A percentile compares a stretch with the other conserved stretches of the same genome.
These are phyloP conservation scores for Monilinia polystroma DNA, from an alignment of 2,329 filamentous ascomycete genomes.

Conservation along the genomic window DNA sequence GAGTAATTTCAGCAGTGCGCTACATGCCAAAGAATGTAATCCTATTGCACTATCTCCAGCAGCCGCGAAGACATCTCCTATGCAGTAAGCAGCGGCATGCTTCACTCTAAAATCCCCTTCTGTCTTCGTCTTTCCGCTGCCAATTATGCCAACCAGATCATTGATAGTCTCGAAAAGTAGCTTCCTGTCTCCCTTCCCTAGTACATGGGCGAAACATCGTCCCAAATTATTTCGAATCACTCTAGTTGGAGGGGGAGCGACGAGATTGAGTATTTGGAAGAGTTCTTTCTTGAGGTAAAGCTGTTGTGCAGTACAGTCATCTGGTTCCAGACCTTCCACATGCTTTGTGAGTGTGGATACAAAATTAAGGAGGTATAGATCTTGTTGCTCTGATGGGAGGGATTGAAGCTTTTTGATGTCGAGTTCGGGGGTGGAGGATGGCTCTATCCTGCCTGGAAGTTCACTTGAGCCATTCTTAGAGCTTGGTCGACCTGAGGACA, in stretches of 20 bases:
- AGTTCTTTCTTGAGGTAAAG: constrained; percentile 91
- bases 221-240: constrained; percentile 89
- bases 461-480: constrained; percentile 40
- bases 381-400: constrained; percentile 90
- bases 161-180: constrained; percentile 93
- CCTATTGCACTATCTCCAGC: constrained; percentile 91
- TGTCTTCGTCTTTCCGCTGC: constrained; percentile 67
- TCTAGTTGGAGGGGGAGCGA: constrained; percentile 77
- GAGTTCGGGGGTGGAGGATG: constrained; percentile 68
- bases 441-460: constrained; percentile 42
- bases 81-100: constrained; percentile 82
- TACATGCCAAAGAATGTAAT: constrained; percentile 72
- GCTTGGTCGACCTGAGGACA: constrained; percentile 37
- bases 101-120: constrained; percentile 77
- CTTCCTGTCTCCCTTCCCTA: constrained; percentile 83
- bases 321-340: constrained; percentile 69
- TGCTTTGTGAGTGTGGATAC: constrained; percentile 79
- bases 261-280: constrained; percentile 84
- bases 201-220: constrained; percentile 77
- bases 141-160: constrained; percentile 73
- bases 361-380: constrained; percentile 88
- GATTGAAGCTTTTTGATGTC: constrained; percentile 86
- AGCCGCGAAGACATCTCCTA: constrained; percentile 87
- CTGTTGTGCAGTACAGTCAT: constrained; percentile 85
- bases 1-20: constrained; percentile 71